A percentile compares a stretch with the other conserved stretches of the same genome.
Conservation (phyloP, 202 grass and related monocot species). For the Setaria italica region DNA sequence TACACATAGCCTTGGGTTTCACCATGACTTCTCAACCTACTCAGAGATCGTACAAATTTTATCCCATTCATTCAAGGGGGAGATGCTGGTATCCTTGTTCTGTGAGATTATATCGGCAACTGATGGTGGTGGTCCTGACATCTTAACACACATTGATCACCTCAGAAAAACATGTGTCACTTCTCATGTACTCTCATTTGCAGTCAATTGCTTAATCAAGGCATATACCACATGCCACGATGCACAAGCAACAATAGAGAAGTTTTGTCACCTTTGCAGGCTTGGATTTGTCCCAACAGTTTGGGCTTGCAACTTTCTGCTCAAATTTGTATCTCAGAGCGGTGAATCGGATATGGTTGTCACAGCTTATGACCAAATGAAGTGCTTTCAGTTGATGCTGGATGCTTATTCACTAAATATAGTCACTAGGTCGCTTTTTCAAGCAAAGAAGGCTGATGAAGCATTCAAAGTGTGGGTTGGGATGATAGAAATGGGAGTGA, state of each 20-base stretch:
- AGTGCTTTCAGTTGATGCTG: constrained; percentile 41
- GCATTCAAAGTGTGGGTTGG: constrained; percentile 58
- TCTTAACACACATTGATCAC: constrained; percentile 50
- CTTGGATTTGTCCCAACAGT: constrained; percentile 56
- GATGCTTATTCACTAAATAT: constrained; percentile 52
- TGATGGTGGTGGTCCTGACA: constrained; percentile 15
- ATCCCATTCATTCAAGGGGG: constrained; percentile 39
- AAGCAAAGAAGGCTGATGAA: constrained; percentile 56
- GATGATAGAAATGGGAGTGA: constrained; percentile 62
- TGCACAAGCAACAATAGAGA: constrained; percentile 33
- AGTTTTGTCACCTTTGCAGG: constrained; percentile 58
- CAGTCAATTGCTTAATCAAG: constrained; percentile 58
- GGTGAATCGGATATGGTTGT: constrained; percentile 48
- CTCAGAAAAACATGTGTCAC: constrained; percentile 34
- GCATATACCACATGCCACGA: constrained; percentile 44
- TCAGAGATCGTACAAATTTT: constrained; percentile 61
- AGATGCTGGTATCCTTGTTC: constrained; percentile 63
- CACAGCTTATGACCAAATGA: constrained; percentile 59
- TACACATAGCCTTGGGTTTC: constrained; percentile 55
- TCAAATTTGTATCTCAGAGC: constrained; percentile 51
- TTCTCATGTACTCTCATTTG: constrained; percentile 44
- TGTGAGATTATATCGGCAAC: constrained; percentile 50
- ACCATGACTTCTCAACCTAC: constrained; percentile 65
- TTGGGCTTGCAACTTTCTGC: constrained; percentile 59
- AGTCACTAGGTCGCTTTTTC: constrained; percentile 60